phyloP scores from a whole-genome alignment of 257 asterid species.

The Fraxinus americana region DNA sequence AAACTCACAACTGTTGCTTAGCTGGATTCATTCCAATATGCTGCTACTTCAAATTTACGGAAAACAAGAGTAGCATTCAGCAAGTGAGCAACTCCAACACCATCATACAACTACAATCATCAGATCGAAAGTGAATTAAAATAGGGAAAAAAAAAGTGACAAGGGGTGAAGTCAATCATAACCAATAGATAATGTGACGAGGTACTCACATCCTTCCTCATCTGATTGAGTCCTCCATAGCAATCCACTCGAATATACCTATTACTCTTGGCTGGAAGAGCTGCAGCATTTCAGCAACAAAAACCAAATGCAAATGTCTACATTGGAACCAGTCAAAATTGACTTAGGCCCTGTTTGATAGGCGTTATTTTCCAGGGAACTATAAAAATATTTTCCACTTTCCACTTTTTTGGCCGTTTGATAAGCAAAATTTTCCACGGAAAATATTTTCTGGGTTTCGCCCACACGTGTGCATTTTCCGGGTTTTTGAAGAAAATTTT shows the following conservation, averaged over 20 bases:
- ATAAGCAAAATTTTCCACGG: no score
- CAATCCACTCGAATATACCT: constrained; percentile 95
- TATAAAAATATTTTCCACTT: no score
- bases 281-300: constrained; percentile 98
- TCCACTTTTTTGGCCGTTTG: no score
- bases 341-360: constrained; percentile 37
- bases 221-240: constrained; percentile 99
- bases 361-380: no score
- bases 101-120: constrained; percentile 84
- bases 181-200: neutral
- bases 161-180: neutral
- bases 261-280: constrained; percentile 72
- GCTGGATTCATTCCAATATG: constrained; percentile 99
- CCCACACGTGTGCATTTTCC: no score
- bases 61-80: constrained; percentile 95
- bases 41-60: constrained; percentile 96
- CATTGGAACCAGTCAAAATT: constrained; percentile 69
- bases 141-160: neutral
- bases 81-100: constrained; percentile 94
- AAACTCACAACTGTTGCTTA: constrained; percentile 15
- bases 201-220: constrained; percentile 98
- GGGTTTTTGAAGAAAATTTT: no score
- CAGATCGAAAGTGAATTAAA: constrained; percentile 5
- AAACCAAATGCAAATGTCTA: constrained; percentile 89
- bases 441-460: no score